Base-by-base conservation (phyloP, 2,329 filamentous ascomycete genomes). In the Trichoderma sp. region DNA sequence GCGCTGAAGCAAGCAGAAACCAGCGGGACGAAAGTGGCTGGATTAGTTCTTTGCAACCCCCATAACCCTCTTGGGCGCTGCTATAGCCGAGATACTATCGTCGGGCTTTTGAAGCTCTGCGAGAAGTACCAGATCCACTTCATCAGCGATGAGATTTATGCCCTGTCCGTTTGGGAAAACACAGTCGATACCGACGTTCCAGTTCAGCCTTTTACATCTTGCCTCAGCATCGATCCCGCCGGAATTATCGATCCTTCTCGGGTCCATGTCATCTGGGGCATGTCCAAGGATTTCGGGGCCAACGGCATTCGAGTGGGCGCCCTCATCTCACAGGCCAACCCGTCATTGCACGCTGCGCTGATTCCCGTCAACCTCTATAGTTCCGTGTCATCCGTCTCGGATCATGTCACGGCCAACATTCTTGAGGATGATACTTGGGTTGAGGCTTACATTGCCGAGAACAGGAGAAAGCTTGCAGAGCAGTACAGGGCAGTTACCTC, bases 201-300 rank as follows among this genome's bases (percentile, higher is more conserved):
- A 0, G 70, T 76, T 1, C 73, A 78, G 0, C 76, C 79, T 0
- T 88, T 88, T 72, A 81, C 81, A 7, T 88, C 86, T 0, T 77
- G 79, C 0, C 77, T 87, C 4, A 80, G 84, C 0, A 83, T 88
- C n/a, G 80, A 84, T 26, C 75, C 79, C 0, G 72, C 75, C 0
- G 83, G 78, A 0, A 75, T 86, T 21, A 86, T 89, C 32, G 83
- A 89, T 70, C 79, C 83, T 1, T 73, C 77, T 8, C 80, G 84
- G 1, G 80, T 90, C 0, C 88, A 90, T 76, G 83, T 87, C 1
- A 76, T 87, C 15, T 82, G 84, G 77, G 80, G 82, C n/a, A 80
- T 82, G 74, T 81, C 79, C 51, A 84, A 86, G 75, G 87, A 88
- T 76, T 90, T 89, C 76, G 85, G 86, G n/a, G 84, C 85, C 21